phyloP scores from a whole-genome alignment of 2,329 filamentous ascomycete species.

The Pyricularia sp. region DNA sequence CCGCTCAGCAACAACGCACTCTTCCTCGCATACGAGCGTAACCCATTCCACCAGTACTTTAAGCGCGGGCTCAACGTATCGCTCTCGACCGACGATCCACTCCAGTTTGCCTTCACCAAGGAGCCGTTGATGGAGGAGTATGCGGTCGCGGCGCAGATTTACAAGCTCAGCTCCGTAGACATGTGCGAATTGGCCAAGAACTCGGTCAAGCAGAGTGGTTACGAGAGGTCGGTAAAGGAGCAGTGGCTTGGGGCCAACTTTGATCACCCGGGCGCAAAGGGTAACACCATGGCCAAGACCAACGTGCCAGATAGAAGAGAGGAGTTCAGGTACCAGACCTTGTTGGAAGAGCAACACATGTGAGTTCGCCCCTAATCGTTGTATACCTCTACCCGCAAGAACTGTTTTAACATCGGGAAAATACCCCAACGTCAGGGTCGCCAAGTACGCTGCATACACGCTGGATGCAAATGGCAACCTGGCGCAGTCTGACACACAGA shows the following conservation, averaged over 20 bases:
- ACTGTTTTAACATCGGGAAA: neutral
- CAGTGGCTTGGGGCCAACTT: conserved; percentile 80
- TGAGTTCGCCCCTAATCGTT: conserved; percentile 29
- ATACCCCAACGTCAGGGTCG: neutral
- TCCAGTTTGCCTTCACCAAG: conserved; percentile 97
- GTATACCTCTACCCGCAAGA: neutral
- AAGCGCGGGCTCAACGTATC: conserved; percentile 90
- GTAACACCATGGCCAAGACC: conserved; percentile 89
- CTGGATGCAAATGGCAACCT: neutral
- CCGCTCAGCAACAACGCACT: conserved; percentile 94
- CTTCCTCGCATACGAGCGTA: conserved; percentile 92
- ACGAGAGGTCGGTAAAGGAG: conserved; percentile 77
- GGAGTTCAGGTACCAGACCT: conserved; percentile 77
- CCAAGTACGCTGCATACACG: neutral
- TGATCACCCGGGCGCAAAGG: conserved; percentile 62
- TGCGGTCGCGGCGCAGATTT: conserved; percentile 93
- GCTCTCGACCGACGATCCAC: conserved; percentile 86
- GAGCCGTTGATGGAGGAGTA: conserved; percentile 98
- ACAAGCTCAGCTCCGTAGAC: conserved; percentile 90
- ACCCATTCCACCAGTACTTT: conserved; percentile 94
- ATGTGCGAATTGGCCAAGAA: conserved; percentile 98
- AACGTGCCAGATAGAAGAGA: conserved; percentile 91
- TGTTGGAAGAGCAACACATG: conserved; percentile 75
- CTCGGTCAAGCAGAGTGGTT: conserved; percentile 88
- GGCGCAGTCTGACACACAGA: neutral